Base-by-base conservation (phyloP, 768 basidiomycete genomes). In the Exidia glandulosa region DNA sequence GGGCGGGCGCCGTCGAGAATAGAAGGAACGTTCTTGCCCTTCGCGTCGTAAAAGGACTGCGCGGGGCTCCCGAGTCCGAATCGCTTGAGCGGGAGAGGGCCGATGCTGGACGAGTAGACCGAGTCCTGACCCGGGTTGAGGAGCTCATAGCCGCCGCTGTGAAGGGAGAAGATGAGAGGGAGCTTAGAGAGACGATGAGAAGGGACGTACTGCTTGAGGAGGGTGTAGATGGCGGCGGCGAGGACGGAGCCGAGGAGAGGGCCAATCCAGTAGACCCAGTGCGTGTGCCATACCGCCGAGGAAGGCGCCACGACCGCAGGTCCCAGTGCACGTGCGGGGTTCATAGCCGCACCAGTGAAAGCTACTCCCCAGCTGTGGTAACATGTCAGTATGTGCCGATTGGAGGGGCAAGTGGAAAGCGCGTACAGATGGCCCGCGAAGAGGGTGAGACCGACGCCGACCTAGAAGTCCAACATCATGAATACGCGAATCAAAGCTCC, bases 251-350 rank as follows among this genome's bases (percentile, higher is more conserved):
- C 87, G 27, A 88, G 74, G 60, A 79, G 79, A 0, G 86, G 86
- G 45, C 88, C 87, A 9, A 87, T 71, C 86, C 85, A 86, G 65
- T 85, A 86, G 12, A 86, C 76, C 86, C 84, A 87, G 41, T 87
- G 86, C 6, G 72, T 61, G 41, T 45, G 41, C 41, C 41, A 45
- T 14, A 45, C 9, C 19, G 41, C 27, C 41, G 41, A 14, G 25
- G 68, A 62, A 52, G 78, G 75, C 23, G 80, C 77, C 33, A 87
- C 73, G 2, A 81, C 83, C 3, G 86, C 83, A 1, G 86, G 86
- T 2, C 86, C 86, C 68, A 86, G 86, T 0, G 86, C 69, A 59
- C 86, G 78, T 13, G 86, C 86, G 6, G 83, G 80, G 64, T 87
- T 87, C 81, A 85, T 84, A n/a, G 75, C 75, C 3, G 82, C 84